Base-by-base conservation (phyloP, 148 eudicot species). In the Rhododendron griersonianum region DNA sequence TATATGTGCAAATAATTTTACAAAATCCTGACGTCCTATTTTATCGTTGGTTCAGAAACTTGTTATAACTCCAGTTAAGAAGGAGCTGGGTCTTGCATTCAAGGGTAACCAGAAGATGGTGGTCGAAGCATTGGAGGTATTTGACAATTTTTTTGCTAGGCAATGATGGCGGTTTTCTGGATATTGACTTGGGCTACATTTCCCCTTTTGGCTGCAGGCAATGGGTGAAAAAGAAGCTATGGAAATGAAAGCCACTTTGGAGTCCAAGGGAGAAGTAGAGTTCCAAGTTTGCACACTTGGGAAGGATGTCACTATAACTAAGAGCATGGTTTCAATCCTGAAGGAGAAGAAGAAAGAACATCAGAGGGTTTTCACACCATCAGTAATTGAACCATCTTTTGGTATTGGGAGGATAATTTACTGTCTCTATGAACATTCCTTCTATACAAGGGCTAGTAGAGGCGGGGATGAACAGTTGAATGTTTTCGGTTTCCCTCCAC, bases 361-460 rank as follows among this genome's bases (percentile, higher is more conserved):
- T 84, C 99, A 96, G 81, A 91, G 99, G 91, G 95, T 93, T 87
- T 96, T 96, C 88, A 96, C 95, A 0, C 99, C 99, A 79, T 95
- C 99, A 65, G 99, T 96, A 53, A 94, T 96, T 59, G 98, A 96
- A 89, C 99, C 99, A 84, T 96, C 99, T 30, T 96, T 96, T 89
- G 99, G 99, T 67, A 96, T 96, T 87, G 99, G 99, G n/a, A 93
- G 99, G 78, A 96, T 96, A 53, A 96, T 96, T 78, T 96, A 96
- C 81, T 96, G 99, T 87, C 90, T 96, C 18, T 96, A 92, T 41
- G 98, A 96, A 89, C 98, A 96, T 88, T 91, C 91, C 82, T 96
- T 96, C 91, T 95, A 96, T 86, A 95, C 95, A 21, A 92, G 99
- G 86, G 86, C 98, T 79, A 92, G 95, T 85, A 96, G 89, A 91